phyloP scores from a whole-genome alignment of 495 filamentous ascomycete species.

The Daldinia decipiens region DNA sequence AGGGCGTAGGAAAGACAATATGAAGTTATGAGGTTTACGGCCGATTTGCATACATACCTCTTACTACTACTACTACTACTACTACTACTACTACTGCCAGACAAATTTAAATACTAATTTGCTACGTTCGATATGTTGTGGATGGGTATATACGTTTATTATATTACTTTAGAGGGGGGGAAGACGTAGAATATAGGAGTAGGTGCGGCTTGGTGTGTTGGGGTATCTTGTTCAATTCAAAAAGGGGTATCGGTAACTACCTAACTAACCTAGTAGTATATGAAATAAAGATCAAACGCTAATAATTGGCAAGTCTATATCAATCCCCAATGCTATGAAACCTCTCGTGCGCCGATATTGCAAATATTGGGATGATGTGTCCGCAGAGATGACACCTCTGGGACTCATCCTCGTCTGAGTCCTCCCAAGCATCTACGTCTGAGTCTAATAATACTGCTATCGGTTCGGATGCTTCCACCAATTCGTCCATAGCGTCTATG shows the following conservation, averaged over 20 bases:
- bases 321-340: slow-evolving; percentile 67
- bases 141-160: slow-evolving; percentile 14
- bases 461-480: slow-evolving; percentile 2
- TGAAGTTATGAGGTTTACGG: slow-evolving; percentile 25
- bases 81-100: slow-evolving; percentile 9
- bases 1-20: slow-evolving; percentile 7
- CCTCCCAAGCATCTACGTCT: slow-evolving; percentile 51
- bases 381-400: slow-evolving; percentile 61
- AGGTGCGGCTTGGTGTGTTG: neutral
- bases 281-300: neutral
- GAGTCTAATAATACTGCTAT: slow-evolving; percentile 26
- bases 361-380: slow-evolving; percentile 74
- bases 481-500: neutral
- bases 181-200: neutral
- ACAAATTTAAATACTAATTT: slow-evolving; percentile 23
- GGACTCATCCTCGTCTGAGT: slow-evolving; percentile 62
- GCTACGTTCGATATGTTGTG: slow-evolving; percentile 35
- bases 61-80: slow-evolving; percentile 10
- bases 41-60: slow-evolving; percentile 26
- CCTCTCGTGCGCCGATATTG: slow-evolving; percentile 74
- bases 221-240: slow-evolving; percentile 18
- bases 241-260: slow-evolving; percentile 24
- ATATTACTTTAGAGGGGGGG: slow-evolving; percentile 1
- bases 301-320: neutral
- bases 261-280: neutral